Conservation (phyloP, 2,329 filamentous ascomycete genomes). For the Ramularia collo-cygni region DNA sequence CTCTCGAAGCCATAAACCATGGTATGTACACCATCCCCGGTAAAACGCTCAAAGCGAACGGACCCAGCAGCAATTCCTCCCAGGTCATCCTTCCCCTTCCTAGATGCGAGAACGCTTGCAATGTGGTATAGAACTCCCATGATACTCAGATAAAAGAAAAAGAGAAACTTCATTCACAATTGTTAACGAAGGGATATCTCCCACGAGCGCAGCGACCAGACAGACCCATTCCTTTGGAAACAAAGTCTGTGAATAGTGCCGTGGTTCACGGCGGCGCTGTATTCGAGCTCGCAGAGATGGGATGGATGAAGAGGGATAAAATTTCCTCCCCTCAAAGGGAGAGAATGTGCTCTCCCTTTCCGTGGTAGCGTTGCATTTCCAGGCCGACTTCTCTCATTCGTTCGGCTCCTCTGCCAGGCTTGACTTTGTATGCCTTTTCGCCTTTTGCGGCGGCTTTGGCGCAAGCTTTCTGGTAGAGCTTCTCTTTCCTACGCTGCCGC, state of each 20-base stretch:
- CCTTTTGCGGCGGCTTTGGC: constrained; percentile 63
- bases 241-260: constrained; percentile 8
- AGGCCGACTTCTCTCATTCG: constrained; percentile 90
- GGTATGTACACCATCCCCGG: too few relatives aligned
- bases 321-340: constrained; percentile 31
- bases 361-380: constrained; percentile 72
- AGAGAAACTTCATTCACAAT: too few relatives aligned
- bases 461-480: constrained; percentile 83
- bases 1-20: too few relatives aligned
- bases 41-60: too few relatives aligned
- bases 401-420: constrained; percentile 81
- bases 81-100: too few relatives aligned
- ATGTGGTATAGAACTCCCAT: too few relatives aligned
- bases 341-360: constrained; percentile 50
- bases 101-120: too few relatives aligned
- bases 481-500: constrained; percentile 85
- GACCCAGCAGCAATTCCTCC: too few relatives aligned
- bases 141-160: too few relatives aligned
- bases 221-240: background rate
- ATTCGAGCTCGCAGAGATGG: too few relatives aligned
- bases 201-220: constrained; percentile 12
- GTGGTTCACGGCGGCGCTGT: background rate
- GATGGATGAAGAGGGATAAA: too few relatives aligned
- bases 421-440: constrained; percentile 58
- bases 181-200: too few relatives aligned